Evolutionary conservation across 192 early-diverging fungal genomes (phyloP), one percentile per base, ranked within the genome.

Genomic region (Coemansia sp.): DNA sequence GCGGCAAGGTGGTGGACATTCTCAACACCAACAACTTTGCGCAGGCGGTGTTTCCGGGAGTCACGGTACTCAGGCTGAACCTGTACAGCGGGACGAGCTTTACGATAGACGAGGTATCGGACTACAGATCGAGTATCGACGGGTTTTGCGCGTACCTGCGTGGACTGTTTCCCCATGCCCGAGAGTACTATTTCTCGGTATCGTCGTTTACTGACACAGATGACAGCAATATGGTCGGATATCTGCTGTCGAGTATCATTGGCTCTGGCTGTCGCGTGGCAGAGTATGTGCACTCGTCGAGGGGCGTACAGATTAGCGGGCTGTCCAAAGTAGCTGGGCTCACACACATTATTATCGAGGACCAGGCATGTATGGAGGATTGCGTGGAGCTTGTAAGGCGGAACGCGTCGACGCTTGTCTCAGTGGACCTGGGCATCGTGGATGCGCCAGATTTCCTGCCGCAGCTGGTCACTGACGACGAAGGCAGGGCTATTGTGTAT

Each of bases 151-250:
- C 32, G 7, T 63, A 63, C 11, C 29, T 77, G 3, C 41, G 40
- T 3, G 35, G 32, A 26, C 52, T 77, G 65, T 77, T 71, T 29
- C 74, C 74, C 10, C 50, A 56, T 7, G 61, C 65, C 9, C 12
- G 8, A 0, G 65, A 68, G 19, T 77, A 68, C 58, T 60, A 67
- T 27, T 65, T 77, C 56, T 61, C 63, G 40, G 62, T 77, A 1
- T 71, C 68, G 24, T 53, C 62, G 54, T 77, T 71, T 44, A 68
- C 74, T 6, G 68, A 71, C 18, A 63, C 74, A 10, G 68, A 77
- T 53, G 74, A 77, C 44, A 77, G 64, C 74, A n/a, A 53, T 15
- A 77, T 77, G 74, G 68, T 77, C 11, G 74, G 68, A n/a, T n/a
- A 39, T 8, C 35, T 77, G 10, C 57, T 77, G 10, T 33, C 48